Evolutionary conservation across 1,284 basidiomycete species (phyloP), one percentile per base, ranked within the genome.

Genomic region (Neonothopanus nambi): DNA sequence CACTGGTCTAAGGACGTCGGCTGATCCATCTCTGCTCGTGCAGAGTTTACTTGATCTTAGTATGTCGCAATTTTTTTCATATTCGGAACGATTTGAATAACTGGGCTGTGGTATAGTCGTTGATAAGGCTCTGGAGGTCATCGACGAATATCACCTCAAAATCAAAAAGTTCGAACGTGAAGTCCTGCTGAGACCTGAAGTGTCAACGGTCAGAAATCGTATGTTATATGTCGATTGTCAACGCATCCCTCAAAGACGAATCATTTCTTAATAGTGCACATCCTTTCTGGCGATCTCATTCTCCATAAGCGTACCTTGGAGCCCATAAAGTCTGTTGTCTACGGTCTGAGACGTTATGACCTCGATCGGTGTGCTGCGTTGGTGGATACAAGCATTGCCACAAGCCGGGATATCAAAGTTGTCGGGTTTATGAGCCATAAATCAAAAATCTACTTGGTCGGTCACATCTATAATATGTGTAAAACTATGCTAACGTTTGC

Each of bases 391-490:
- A 60, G 63, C 15, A 62, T 67, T 36, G 61, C 60, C 6, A 61
- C 54, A 30, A 59, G 61, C 30, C 56, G 62, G 35, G 55, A 63
- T 15, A 53, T 57, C n/a, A 74, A 77, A 58, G 65, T 81, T 3
- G 69, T 74, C 23, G 86, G 85, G 1, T 88, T 77, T 64, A 83
- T 88, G 76, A 84, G 79, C 61, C 82, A 84, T 58, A 85, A 85
- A 65, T 66, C 82, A 9, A 87, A 85, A 65, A 82, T 87, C 9
- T 87, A 87, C 63, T 67, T 87, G 46, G 83, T 84, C 36, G 77
- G 70, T 8, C 3, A 46, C 15, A 48, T 41, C 12, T 40, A 38
- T 18, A 20, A 35, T 18, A 18, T 26, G n/a, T 24, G 3, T 24
- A 21, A 20, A 17, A 21, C 23, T 48, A 13, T 11, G 46, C 28